Conservation (phyloP, 1,284 basidiomycete genomes). For the Boletus sp. region DNA sequence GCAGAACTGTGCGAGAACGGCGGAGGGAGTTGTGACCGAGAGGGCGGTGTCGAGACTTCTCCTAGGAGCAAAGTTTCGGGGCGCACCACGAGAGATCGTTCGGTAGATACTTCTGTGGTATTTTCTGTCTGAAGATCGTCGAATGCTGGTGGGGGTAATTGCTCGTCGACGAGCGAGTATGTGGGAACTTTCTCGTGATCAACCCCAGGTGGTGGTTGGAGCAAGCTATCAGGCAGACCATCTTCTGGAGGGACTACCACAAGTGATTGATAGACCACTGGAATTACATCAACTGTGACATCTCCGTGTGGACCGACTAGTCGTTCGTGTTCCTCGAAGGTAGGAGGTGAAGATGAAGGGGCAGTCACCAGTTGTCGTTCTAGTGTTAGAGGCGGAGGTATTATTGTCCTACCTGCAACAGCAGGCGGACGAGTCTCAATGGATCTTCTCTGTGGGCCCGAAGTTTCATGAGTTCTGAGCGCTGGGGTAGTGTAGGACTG, state of each 20-base stretch:
- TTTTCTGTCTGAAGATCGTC: slow-evolving; percentile 16
- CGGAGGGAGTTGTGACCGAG: neutral
- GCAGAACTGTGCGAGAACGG: neutral
- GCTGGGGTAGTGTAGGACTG: neutral
- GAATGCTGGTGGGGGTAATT: slow-evolving; percentile 27
- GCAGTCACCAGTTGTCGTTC: neutral
- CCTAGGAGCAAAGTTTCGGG: neutral
- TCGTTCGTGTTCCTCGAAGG: slow-evolving; percentile 6
- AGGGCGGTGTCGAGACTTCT: neutral
- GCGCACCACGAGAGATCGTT: neutral
- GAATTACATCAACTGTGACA: neutral
- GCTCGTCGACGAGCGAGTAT: slow-evolving; percentile 26
- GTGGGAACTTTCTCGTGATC: slow-evolving; percentile 21
- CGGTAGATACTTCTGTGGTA: neutral
- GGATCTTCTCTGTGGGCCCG: neutral
- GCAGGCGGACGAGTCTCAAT: neutral
- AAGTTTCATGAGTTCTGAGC: neutral
- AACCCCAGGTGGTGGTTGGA: slow-evolving; percentile 3
- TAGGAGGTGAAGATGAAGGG: slow-evolving; percentile 1
- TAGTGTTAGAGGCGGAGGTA: neutral
- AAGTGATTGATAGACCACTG: neutral
- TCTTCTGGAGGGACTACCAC: neutral
- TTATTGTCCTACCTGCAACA: neutral
- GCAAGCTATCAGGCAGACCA: neutral
- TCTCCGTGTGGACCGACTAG: neutral